Percentiles rank a stretch among this genome's conserved stretches.
These are phyloP conservation scores for Pseudocercospora crystallina DNA, from an alignment of 2,329 filamentous ascomycete genomes.

Conservation along the genomic window DNA sequence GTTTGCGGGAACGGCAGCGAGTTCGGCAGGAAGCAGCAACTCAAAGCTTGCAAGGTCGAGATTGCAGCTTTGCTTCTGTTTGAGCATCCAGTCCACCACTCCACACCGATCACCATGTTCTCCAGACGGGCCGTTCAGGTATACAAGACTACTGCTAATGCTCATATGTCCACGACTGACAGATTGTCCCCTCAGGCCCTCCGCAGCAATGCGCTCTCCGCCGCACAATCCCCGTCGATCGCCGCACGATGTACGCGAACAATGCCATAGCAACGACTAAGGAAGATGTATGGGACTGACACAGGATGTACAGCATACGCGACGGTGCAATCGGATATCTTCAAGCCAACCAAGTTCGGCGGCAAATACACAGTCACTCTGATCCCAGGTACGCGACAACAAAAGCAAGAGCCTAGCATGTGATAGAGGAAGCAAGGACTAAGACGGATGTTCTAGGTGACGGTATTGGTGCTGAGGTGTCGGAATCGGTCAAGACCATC, in stretches of 20 bases:
- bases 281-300: conserved; percentile 21
- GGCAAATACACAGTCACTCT: conserved; percentile 99
- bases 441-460: conserved; percentile 57
- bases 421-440: conserved; percentile 21
- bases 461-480: conserved; percentile 96
- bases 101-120: conserved; percentile 22
- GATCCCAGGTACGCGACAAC: conserved; percentile 71
- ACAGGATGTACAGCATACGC: conserved; percentile 58
- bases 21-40: conserved; percentile 1
- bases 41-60: neutral
- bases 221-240: conserved; percentile 48
- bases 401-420: conserved; percentile 24
- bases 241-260: conserved; percentile 55
- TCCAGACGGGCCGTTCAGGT: conserved; percentile 28
- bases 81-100: neutral
- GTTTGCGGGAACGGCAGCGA: conserved; percentile 3
- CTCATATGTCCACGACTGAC: conserved; percentile 24
- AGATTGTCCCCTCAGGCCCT: conserved; percentile 48
- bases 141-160: conserved; percentile 7
- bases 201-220: conserved; percentile 52
- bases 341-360: conserved; percentile 98
- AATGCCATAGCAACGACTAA: conserved; percentile 2
- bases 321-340: conserved; percentile 90
- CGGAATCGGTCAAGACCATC: conserved; percentile 96
- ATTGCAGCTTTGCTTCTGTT: conserved; percentile 10